These are phyloP conservation scores for Spizellomyces punctatus DNA, from an alignment of 192 early-diverging fungal species.

Conservation along the genomic window DNA sequence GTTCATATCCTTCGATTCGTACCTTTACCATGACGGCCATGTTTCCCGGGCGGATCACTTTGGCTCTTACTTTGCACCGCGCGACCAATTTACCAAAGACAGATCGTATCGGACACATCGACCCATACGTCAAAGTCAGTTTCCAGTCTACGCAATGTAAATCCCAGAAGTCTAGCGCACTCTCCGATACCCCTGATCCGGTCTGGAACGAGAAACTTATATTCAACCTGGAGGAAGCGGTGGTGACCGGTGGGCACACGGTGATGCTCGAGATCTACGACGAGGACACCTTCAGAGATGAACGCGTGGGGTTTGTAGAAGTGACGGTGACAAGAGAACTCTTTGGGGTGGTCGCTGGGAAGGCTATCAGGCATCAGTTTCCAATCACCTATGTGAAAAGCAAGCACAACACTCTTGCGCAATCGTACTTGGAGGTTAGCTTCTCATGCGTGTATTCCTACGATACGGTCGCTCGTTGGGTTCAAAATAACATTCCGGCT, in stretches of 20 bases:
- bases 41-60: neutral
- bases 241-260: neutral
- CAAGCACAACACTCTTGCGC: neutral
- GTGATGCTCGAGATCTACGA: conserved; percentile 11
- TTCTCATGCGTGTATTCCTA: conserved; percentile 3
- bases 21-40: no score
- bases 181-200: conserved; percentile 3
- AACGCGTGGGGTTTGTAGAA: neutral
- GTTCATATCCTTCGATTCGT: no score
- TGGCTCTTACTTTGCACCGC: neutral
- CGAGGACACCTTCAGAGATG: conserved; percentile 11
- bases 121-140: conserved; percentile 6
- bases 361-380: neutral
- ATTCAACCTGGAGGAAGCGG: neutral
- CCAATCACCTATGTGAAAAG: conserved; percentile 7
- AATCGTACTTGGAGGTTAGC: neutral
- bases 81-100: conserved; percentile 12
- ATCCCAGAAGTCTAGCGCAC: neutral
- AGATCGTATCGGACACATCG: conserved; percentile 8
- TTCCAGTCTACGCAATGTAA: neutral
- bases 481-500: neutral
- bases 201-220: neutral
- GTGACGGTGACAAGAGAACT: neutral
- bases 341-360: neutral
- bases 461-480: neutral